These are phyloP conservation scores for Drechslerella stenobrocha DNA, from an alignment of 2,329 filamentous ascomycete species.

Conservation along the genomic window DNA sequence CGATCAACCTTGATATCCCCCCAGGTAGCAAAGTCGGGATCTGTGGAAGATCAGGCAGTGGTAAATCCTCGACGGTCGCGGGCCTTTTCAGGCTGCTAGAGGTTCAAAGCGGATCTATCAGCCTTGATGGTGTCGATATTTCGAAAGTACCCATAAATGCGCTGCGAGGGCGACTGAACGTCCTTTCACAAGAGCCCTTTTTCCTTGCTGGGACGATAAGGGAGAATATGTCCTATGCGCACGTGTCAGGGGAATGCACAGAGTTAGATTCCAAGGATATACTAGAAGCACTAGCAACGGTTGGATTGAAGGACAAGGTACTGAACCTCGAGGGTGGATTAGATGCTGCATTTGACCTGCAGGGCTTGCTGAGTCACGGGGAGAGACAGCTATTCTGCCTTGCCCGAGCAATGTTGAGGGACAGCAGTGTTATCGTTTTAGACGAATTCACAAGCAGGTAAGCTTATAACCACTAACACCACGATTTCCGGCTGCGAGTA, in stretches of 20 bases:
- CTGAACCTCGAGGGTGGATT: conserved; percentile 22
- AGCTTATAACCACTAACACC: background rate
- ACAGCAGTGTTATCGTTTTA: conserved; percentile 28
- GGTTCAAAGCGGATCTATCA: conserved; percentile 29
- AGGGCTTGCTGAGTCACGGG: conserved; percentile 28
- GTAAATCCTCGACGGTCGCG: conserved; percentile 46
- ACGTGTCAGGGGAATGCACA: conserved; percentile 19
- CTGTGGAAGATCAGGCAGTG: conserved; percentile 47
- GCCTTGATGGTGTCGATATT: conserved; percentile 40
- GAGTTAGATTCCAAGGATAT: conserved; percentile 21
- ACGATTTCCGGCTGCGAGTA: background rate
- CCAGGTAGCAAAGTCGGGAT: conserved; percentile 38
- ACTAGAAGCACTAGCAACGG: conserved; percentile 16
- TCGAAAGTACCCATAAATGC: conserved; percentile 24
- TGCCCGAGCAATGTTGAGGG: conserved; percentile 58
- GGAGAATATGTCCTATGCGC: conserved; percentile 36
- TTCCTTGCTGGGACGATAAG: conserved; percentile 34
- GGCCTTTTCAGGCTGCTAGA: conserved; percentile 38
- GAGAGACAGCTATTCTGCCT: conserved; percentile 60
- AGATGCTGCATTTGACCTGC: conserved; percentile 32
- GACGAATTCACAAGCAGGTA: conserved; percentile 47
- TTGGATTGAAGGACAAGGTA: conserved; percentile 36
- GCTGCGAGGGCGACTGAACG: conserved; percentile 37
- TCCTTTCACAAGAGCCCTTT: conserved; percentile 47
- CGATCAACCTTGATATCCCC: conserved; percentile 18